Evolutionary conservation across 176 grass and related monocot genomes (phyloP).

Genomic region (Lolium multiflorum): DNA sequence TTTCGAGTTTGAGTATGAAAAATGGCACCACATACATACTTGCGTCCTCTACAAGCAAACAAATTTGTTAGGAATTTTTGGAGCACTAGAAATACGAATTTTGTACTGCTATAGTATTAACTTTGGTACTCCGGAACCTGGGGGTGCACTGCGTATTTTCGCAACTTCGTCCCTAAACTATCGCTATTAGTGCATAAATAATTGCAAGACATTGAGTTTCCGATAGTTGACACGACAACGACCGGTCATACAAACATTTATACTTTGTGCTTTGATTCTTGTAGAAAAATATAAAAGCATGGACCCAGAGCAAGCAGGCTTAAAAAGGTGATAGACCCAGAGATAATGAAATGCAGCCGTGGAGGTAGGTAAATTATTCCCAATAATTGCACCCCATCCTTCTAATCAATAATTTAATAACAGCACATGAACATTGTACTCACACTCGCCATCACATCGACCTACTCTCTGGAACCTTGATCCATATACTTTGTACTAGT

Average conservation of each 20-base stretch:
- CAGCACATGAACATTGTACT: too few species aligned
- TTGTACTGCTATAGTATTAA: too few species aligned
- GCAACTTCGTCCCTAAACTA: neutral
- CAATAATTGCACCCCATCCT: constrained; percentile 43
- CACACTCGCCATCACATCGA: constrained; percentile 10
- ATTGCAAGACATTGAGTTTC: neutral
- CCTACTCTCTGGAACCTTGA: constrained; percentile 16
- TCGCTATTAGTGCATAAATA: neutral
- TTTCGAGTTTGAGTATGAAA: too few species aligned
- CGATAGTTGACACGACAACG: neutral
- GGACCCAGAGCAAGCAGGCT: neutral
- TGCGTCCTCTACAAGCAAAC: too few species aligned
- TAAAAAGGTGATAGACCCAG: neutral
- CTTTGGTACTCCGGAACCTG: too few species aligned
- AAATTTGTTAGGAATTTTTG: too few species aligned
- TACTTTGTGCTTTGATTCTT: neutral
- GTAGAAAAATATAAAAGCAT: neutral
- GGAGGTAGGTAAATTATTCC: constrained; percentile 27
- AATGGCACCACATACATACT: too few species aligned
- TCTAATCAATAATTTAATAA: constrained; percentile 11
- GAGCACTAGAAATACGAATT: too few species aligned
- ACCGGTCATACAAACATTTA: neutral
- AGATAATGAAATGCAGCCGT: neutral
- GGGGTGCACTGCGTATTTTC: too few species aligned
- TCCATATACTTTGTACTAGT: neutral